phyloP scores from a whole-genome alignment of 2,329 filamentous ascomycete genomes.

The Fusarium cicatricum region DNA sequence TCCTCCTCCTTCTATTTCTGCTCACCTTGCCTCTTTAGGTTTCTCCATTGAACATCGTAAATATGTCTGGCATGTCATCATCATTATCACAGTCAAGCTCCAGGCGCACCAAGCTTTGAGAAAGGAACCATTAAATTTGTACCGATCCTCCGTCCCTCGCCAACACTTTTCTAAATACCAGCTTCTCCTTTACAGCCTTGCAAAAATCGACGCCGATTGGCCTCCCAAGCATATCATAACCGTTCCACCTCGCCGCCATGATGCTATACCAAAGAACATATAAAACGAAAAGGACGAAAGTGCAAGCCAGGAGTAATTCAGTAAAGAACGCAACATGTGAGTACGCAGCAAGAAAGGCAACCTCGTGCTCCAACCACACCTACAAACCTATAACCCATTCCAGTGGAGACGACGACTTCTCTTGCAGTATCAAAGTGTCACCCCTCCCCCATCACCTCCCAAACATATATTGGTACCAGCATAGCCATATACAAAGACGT shows the following conservation, averaged over 20 bases:
- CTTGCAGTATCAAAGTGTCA: neutral
- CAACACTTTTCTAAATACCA: neutral
- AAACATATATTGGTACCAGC: neutral
- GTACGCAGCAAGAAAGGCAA: constrained; percentile 8
- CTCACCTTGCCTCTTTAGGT: too few species aligned
- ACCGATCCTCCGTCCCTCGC: neutral
- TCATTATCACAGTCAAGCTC: too few species aligned
- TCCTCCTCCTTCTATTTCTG: too few species aligned
- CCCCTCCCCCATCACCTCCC: neutral
- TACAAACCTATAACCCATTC: too few species aligned
- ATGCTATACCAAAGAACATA: neutral
- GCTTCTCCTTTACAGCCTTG: neutral
- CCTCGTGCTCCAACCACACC: too few species aligned
- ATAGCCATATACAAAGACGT: neutral
- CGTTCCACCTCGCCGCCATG: neutral
- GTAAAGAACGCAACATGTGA: constrained; percentile 15
- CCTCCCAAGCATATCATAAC: neutral
- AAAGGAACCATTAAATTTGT: constrained; percentile 13
- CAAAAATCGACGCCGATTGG: neutral
- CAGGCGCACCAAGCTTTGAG: neutral
- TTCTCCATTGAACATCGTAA: too few species aligned
- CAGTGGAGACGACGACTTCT: neutral
- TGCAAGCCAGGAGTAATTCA: constrained; percentile 14
- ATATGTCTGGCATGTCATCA: too few species aligned
- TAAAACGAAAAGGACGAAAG: constrained; percentile 4